These are phyloP conservation scores for Pyrenochaeta sp. DNA, from an alignment of 2,329 filamentous ascomycete species.

Conservation along the genomic window DNA sequence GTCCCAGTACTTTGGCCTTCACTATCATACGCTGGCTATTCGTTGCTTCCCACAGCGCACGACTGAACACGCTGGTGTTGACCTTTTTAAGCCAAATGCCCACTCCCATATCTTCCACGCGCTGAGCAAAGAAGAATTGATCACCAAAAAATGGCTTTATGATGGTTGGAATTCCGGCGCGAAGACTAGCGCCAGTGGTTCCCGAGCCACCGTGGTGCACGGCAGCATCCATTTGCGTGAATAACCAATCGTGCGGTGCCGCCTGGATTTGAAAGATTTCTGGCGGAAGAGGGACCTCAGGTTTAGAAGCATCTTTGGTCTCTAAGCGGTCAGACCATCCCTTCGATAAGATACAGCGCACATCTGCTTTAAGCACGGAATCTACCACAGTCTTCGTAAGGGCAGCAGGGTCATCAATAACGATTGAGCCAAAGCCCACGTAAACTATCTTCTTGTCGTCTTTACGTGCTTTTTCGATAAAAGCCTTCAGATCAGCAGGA, in stretches of 20 bases:
- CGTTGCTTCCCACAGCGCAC: conserved; percentile 89
- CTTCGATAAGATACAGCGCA: conserved; percentile 93
- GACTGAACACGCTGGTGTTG: conserved; percentile 83
- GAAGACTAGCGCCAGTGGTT: conserved; percentile 90
- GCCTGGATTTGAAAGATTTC: conserved; percentile 89
- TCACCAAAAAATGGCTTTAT: conserved; percentile 98
- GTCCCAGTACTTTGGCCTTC: conserved; percentile 81
- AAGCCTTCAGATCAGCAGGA: conserved; percentile 75
- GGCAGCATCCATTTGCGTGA: conserved; percentile 89
- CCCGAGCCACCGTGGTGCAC: conserved; percentile 95
- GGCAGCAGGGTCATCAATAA: conserved; percentile 86
- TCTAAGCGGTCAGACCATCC: conserved; percentile 90
- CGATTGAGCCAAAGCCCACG: conserved; percentile 95
- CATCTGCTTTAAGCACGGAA: conserved; percentile 87
- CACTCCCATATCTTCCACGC: conserved; percentile 92
- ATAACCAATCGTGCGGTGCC: conserved; percentile 96
- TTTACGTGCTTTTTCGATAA: conserved; percentile 80
- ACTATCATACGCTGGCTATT: conserved; percentile 90
- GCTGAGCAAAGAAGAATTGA: conserved; percentile 91
- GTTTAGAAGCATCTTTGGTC: conserved; percentile 63
- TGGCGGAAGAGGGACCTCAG: conserved; percentile 73
- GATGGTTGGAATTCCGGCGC: conserved; percentile 91
- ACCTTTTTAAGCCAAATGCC: conserved; percentile 89
- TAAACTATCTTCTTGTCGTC: conserved; percentile 95
- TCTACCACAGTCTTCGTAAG: conserved; percentile 94